Percentiles rank a stretch among this genome's conserved stretches.
These are phyloP conservation scores for Chloranthus sessilifolius DNA, from an alignment of 164 flowering plant genomes.

Conservation along the genomic window DNA sequence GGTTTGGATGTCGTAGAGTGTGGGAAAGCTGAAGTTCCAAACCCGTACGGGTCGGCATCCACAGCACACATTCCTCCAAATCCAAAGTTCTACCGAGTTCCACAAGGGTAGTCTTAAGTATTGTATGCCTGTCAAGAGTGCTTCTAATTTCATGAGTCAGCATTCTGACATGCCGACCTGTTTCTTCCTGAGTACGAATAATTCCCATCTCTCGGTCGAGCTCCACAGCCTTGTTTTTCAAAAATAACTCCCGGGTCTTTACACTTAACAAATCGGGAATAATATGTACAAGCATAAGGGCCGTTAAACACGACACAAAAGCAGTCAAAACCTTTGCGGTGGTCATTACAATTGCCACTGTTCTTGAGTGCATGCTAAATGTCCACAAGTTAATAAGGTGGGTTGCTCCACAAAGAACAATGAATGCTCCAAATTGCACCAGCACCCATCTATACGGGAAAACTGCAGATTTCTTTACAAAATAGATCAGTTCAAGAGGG, in stretches of 20 bases:
- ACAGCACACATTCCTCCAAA: constrained; percentile 82
- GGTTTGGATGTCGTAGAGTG: constrained; percentile 62
- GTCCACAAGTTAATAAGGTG: constrained; percentile 92
- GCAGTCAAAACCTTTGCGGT: constrained; percentile 73
- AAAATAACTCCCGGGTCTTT: constrained; percentile 72
- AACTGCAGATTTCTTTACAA: constrained; percentile 79
- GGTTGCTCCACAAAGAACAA: constrained; percentile 87
- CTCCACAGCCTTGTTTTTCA: constrained; percentile 86
- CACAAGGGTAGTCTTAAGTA: constrained; percentile 72
- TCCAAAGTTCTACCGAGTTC: constrained; percentile 78
- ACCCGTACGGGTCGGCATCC: constrained; percentile 85
- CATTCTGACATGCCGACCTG: constrained; percentile 89
- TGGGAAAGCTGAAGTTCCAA: constrained; percentile 80
- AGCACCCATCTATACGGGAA: constrained; percentile 94
- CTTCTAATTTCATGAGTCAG: constrained; percentile 89
- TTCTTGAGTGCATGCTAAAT: constrained; percentile 55
- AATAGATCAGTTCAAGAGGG: constrained; percentile 84
- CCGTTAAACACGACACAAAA: constrained; percentile 80
- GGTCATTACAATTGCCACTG: constrained; percentile 71
- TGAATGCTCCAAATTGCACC: constrained; percentile 91
- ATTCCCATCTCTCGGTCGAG: constrained; percentile 88
- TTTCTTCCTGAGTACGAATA: constrained; percentile 83
- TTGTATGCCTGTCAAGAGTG: constrained; percentile 81
- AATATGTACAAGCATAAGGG: constrained; percentile 84
- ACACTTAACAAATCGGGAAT: constrained; percentile 85